Conservation (phyloP, 441 rosid genomes). For the Bruguiera hainesii region DNA sequence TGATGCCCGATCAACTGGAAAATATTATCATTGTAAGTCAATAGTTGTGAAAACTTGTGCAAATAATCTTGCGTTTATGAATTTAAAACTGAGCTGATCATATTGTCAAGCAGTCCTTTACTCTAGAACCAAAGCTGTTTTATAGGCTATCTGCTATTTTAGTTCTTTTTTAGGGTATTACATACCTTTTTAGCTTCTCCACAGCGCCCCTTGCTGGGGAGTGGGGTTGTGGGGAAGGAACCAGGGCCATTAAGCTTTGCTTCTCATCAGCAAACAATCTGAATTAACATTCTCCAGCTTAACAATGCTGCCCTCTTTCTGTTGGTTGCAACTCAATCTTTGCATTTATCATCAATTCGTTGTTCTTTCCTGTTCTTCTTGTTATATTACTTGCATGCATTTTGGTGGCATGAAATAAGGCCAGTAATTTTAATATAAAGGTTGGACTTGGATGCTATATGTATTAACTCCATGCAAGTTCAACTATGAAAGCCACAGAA, state of each 20-base stretch:
- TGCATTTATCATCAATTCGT: too few species aligned
- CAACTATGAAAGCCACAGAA: conserved; percentile 8
- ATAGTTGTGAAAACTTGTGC: not conserved
- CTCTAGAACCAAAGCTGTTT: not conserved
- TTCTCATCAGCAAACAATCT: too few species aligned
- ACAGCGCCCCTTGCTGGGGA: too few species aligned
- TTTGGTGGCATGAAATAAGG: too few species aligned
- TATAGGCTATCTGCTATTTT: not conserved
- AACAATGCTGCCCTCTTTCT: too few species aligned
- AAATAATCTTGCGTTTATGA: conserved; percentile 5
- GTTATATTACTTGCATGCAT: too few species aligned
- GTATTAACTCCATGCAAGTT: not conserved
- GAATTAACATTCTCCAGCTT: too few species aligned
- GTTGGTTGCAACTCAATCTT: too few species aligned
- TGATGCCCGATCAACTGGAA: conserved; percentile 99
- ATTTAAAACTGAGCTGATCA: not conserved
- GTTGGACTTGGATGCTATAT: not conserved
- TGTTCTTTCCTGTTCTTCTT: too few species aligned
- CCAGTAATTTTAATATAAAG: not conserved
- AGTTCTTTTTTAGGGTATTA: not conserved
- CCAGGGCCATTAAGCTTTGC: too few species aligned
- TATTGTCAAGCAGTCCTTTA: not conserved
- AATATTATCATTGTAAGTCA: conserved; percentile 94
- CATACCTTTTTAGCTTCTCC: too few species aligned
- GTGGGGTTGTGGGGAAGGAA: too few species aligned